phyloP scores from a whole-genome alignment of 768 basidiomycete genomes.

The Amanita phalloides region DNA sequence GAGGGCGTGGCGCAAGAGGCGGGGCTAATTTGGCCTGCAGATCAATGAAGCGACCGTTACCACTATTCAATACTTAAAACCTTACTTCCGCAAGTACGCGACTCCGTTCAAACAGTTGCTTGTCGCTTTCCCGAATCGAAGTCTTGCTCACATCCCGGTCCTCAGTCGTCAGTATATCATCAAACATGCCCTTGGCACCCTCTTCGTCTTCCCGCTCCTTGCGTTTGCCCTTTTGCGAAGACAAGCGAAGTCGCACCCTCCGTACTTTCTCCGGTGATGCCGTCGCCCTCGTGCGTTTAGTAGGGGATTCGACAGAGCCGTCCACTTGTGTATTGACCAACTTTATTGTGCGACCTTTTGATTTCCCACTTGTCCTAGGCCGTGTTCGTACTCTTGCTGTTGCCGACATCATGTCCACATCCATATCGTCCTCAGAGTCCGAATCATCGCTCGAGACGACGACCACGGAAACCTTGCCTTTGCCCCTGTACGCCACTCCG shows the following conservation, averaged over 20 bases:
- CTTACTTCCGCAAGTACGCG: conserved; percentile 66
- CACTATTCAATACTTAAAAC: conserved; percentile 6
- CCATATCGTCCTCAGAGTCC: conserved; percentile 24
- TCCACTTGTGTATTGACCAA: conserved; percentile 5
- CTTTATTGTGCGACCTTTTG: conserved; percentile 13
- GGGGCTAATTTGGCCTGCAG: conserved; percentile 40
- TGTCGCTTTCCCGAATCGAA: conserved; percentile 46
- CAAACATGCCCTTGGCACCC: conserved; percentile 57
- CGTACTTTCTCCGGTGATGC: conserved; percentile 27
- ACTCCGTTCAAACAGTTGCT: conserved; percentile 63
- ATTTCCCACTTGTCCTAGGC: conserved; percentile 15
- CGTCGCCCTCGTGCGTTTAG: conserved; percentile 39
- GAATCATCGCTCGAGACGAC: conserved; percentile 9
- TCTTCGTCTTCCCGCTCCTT: conserved; percentile 61
- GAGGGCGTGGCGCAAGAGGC: conserved; percentile 23
- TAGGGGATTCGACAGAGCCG: conserved; percentile 18
- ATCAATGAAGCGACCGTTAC: conserved; percentile 5
- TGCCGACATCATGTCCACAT: conserved; percentile 16
- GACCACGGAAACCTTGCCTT: conserved; percentile 22
- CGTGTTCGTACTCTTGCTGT: conserved; percentile 9
- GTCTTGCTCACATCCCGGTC: conserved; percentile 74
- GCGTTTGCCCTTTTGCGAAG: conserved; percentile 50
- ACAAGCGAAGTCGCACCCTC: conserved; percentile 43
- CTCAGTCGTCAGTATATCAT: conserved; percentile 59
- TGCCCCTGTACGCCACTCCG: conserved; percentile 12